Percentiles rank a stretch among this genome's conserved stretches.
Evolutionary conservation across 331 rosid genomes (phyloP).

Genomic region (Quercus phellos): DNA sequence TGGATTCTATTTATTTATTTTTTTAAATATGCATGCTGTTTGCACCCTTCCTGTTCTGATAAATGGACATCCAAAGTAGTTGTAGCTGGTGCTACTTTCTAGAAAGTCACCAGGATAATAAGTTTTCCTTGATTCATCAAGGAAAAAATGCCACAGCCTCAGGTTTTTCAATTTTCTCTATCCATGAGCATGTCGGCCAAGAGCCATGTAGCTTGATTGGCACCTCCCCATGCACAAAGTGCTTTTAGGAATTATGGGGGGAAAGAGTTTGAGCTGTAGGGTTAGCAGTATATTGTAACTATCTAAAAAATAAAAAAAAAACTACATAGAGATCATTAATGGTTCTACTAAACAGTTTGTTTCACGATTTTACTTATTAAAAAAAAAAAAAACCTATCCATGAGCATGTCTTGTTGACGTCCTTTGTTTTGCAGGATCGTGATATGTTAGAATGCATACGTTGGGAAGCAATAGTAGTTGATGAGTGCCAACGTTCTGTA

Average conservation of each 20-base stretch:
- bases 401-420: background rate
- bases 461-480: slow-evolving; percentile 63
- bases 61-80: background rate
- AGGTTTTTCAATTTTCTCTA: background rate
- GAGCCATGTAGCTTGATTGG: too few species aligned
- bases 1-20: background rate
- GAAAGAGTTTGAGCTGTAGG: too few species aligned
- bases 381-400: background rate
- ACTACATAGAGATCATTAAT: too few species aligned
- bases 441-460: slow-evolving; percentile 35
- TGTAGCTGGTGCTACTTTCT: background rate
- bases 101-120: background rate
- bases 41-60: background rate
- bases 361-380: too few species aligned
- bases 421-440: slow-evolving; percentile 42
- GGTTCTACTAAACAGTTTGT: too few species aligned
- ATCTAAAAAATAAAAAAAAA: too few species aligned
- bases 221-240: too few species aligned
- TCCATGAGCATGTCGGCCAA: too few species aligned
- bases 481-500: slow-evolving; percentile 43
- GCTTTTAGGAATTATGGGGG: too few species aligned
- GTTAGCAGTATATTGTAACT: too few species aligned
- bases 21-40: background rate
- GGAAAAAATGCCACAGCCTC: background rate
- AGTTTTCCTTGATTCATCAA: background rate